Conservation (phyloP, 345 rosid species). For the Aurinia saxatilis region DNA sequence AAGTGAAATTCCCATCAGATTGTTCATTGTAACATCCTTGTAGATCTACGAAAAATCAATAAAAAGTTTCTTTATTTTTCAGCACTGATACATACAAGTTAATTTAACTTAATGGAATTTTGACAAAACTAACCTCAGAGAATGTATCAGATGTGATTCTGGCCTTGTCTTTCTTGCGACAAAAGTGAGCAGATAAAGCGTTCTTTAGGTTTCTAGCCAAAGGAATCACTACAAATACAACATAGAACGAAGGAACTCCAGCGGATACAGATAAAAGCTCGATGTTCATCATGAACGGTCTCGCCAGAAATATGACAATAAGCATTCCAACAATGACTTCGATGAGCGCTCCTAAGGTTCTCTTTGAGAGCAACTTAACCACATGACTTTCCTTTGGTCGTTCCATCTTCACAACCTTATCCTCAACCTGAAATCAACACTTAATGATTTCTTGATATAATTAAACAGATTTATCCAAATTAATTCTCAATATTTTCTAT, state of each 20-base stretch:
- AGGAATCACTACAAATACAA: conserved; percentile 16
- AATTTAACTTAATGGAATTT: no score
- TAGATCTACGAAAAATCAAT: background rate
- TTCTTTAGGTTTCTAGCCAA: conserved; percentile 22
- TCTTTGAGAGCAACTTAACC: conserved; percentile 11
- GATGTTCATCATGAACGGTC: conserved; percentile 25
- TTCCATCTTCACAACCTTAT: conserved; percentile 9
- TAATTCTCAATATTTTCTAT: background rate
- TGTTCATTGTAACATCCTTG: background rate
- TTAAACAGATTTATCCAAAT: background rate
- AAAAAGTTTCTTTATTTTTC: no score
- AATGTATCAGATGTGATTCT: conserved; percentile 23
- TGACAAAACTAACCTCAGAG: conserved; percentile 10
- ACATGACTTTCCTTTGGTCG: conserved; percentile 4
- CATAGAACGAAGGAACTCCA: conserved; percentile 28
- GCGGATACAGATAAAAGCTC: conserved; percentile 11
- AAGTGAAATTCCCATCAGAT: background rate
- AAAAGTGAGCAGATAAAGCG: conserved; percentile 21
- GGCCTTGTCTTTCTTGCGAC: conserved; percentile 15
- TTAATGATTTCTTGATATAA: background rate
- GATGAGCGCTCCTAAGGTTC: conserved; percentile 1
- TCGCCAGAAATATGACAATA: conserved; percentile 23
- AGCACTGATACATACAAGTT: no score
- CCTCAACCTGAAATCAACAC: background rate
- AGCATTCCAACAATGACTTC: conserved; percentile 20